These are phyloP conservation scores for Citrus maxima DNA, from an alignment of 345 rosid genomes.

Conservation along the genomic window DNA sequence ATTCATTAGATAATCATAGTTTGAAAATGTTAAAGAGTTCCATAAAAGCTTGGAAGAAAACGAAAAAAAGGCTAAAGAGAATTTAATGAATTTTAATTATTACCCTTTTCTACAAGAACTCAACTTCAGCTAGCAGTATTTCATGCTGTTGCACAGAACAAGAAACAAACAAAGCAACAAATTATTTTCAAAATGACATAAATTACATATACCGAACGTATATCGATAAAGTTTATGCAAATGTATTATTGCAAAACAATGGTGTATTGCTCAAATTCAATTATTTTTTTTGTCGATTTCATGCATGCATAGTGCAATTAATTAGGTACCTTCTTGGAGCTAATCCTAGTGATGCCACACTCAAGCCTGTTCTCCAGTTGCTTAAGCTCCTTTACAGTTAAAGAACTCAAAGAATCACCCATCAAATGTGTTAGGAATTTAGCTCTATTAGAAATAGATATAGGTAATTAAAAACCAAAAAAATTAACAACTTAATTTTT, in stretches of 20 bases:
- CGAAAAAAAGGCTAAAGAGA: not conserved
- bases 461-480: too few species aligned
- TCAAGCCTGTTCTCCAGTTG: constrained; percentile 94
- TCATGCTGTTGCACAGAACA: constrained; percentile 59
- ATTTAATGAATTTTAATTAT: not conserved
- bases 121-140: constrained; percentile 85
- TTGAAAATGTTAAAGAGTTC: not conserved
- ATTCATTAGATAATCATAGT: too few species aligned
- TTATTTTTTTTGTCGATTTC: too few species aligned
- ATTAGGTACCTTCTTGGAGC: constrained; percentile 82
- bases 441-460: too few species aligned
- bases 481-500: too few species aligned
- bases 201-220: not conserved
- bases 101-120: constrained; percentile 86
- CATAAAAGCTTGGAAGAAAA: not conserved
- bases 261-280: too few species aligned
- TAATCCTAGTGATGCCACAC: constrained; percentile 82
- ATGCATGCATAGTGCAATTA: too few species aligned
- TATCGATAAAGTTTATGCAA: not conserved
- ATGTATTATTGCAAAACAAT: too few species aligned
- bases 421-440: constrained; percentile 27
- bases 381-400: constrained; percentile 86
- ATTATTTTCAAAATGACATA: not conserved
- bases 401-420: constrained; percentile 84
- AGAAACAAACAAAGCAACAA: not conserved